Base-by-base conservation (phyloP, 768 basidiomycete genomes). In the Suillus lakei region DNA sequence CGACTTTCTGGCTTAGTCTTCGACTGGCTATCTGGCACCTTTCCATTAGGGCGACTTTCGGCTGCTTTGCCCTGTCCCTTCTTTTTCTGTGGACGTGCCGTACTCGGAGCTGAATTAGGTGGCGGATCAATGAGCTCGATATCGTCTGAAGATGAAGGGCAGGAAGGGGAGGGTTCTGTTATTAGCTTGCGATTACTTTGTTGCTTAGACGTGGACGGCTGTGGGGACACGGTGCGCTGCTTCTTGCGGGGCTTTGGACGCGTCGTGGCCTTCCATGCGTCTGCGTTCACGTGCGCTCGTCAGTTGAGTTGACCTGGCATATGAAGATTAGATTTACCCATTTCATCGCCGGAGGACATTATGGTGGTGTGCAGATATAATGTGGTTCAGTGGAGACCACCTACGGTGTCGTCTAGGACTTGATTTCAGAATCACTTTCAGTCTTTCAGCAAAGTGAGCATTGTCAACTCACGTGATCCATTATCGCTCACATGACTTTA, bases 291-390 rank as follows among this genome's bases (percentile, higher is more conserved):
- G 36, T 4, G 21, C 21, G 18, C 36, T 60, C n/a, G 53, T 58
- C 18, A 69, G 64, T 26, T 69, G 6, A 36, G 23, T 63, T 28
- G 30, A 28, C 5, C 21, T 28, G 5, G 13, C 9, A 64, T 62
- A 43, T 8, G 13, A 48, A 44, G 64, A 62, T 63, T 26, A 46
- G 34, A 56, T 72, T 71, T 55, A 76, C 74, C 74, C 69, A 76
- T 76, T 60, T 76, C 76, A 64, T 76, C 74, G 55, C 76, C 76
- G 12, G 76, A 76, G 15, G 74, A 77, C 74, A 77, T 53, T 30
- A 30, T 77, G 12, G 15, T 48, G 34, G 38, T 34, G 10, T 18
- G 26, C 23, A 28, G 36, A 63, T 18, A 39, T 36, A 30, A 34
- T 30, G 18, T 16, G 5, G 18, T 21, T 39, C 39, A 30, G 39